Conservation (phyloP, 2,329 filamentous ascomycete species). For the Epichloe amarillans region DNA sequence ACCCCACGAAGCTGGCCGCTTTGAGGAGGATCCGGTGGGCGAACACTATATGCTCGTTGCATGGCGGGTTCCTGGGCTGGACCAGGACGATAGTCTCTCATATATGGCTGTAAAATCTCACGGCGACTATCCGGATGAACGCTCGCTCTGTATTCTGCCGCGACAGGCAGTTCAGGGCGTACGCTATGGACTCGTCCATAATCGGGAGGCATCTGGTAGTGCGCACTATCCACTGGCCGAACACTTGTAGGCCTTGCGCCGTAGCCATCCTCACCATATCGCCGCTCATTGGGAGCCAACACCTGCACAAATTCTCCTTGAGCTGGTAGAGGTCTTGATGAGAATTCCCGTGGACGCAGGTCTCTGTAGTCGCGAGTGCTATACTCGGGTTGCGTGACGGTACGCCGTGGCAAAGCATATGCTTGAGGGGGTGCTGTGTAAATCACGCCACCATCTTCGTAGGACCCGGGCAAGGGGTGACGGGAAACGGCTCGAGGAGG, state of each 20-base stretch:
- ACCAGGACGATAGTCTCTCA: constrained; percentile 18
- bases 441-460: constrained; percentile 35
- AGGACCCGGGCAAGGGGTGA: constrained; percentile 31
- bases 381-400: constrained; percentile 51
- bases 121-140: constrained; percentile 16
- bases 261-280: constrained; percentile 34
- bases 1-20: constrained; percentile 10
- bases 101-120: constrained; percentile 19
- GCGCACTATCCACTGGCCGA: constrained; percentile 34
- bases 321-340: constrained; percentile 32
- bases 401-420: constrained; percentile 36
- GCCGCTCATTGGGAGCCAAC: constrained; percentile 27
- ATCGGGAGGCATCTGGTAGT: constrained; percentile 27
- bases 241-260: constrained; percentile 43
- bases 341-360: constrained; percentile 45
- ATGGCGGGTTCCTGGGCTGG: constrained; percentile 8
- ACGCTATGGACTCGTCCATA: constrained; percentile 33
- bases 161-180: constrained; percentile 21
- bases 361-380: constrained; percentile 36
- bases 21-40: constrained; percentile 26
- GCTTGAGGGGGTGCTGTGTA: constrained; percentile 41
- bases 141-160: constrained; percentile 15
- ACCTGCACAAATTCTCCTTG: constrained; percentile 34
- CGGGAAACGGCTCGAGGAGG: constrained; percentile 38
- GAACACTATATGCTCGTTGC: constrained; percentile 25